Base-by-base conservation (phyloP, 257 asterid species). In the Primulina huaijiensis region DNA sequence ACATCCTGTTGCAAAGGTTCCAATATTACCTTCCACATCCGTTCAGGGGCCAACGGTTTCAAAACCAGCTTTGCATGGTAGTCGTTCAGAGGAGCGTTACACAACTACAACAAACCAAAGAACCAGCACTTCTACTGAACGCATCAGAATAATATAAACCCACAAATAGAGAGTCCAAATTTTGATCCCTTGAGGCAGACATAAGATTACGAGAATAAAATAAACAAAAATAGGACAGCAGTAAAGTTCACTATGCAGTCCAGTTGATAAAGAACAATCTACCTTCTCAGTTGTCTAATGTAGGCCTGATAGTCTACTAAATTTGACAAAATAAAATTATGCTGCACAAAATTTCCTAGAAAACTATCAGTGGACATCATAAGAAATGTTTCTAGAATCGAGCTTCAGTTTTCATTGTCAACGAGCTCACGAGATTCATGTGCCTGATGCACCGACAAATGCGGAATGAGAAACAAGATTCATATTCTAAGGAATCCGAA, bases 1-100 rank as follows among this genome's bases (percentile, higher is more conserved):
- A 93, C 95, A 74, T 91, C 96, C 53, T 93, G 97, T 65, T 69
- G 73, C 35, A 93, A 72, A 56, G 99, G 99, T 88, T 90, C 96
- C n/a, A 82, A 93, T 37, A 89, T 78, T 58, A 91, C 56, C 76
- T 93, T 93, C 99, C 99, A 93, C 76, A 74, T 82, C 76, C 95
- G 89, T 68, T 89, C 94, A 60, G 69, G 78, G 60, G 96, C 88
- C 82, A 90, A 83, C 59, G 99, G 99, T 75, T 90, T 93, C 81
- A 93, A 69, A 71, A 93, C 99, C 78, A 93, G 80, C 78, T 93
- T 93, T 12, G 97, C 91, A 67, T 87, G 96, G 80, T 84, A 93
- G 75, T 93, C 97, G 8, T 91, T 94, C 78, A 77, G 68, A 60
- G 97, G 97, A 62, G 91, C 89, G 72, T 93, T 93, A 77, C 80